Evolutionary conservation across 169 alveolate species (phyloP).

Genomic region (Sarcocystis neurona): DNA sequence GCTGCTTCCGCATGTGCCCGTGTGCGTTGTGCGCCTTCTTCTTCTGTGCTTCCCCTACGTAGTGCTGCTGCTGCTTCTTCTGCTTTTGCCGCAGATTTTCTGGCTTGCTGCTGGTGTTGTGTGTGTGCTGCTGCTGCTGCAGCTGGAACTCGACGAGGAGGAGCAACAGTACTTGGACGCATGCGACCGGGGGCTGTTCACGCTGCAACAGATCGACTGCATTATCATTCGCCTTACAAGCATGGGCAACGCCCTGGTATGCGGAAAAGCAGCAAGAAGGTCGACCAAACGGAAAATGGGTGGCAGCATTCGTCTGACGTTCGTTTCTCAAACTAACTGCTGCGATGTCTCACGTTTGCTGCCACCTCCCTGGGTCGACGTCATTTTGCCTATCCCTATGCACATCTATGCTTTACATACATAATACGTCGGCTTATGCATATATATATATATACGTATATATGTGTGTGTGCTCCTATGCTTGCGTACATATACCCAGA

Average conservation of each 20-base stretch:
- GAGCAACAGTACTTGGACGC: constrained; percentile 74
- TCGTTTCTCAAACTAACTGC: background rate
- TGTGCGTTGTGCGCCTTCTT: no score
- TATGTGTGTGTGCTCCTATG: background rate
- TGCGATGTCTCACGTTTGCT: background rate
- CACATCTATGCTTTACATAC: background rate
- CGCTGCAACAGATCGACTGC: constrained; percentile 76
- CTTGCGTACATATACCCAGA: background rate
- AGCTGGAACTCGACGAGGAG: constrained; percentile 67
- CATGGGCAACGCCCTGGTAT: constrained; percentile 73
- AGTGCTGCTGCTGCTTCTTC: no score
- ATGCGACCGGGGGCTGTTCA: constrained; percentile 80
- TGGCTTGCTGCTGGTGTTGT: no score
- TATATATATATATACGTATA: background rate
- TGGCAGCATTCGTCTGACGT: no score
- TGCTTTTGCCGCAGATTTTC: no score
- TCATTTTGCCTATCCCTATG: background rate
- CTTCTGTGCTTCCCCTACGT: no score
- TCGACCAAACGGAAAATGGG: no score
- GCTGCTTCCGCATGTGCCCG: no score
- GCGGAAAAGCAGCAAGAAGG: no score
- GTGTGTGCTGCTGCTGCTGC: no score
- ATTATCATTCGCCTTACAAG: constrained; percentile 75
- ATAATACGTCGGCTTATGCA: background rate
- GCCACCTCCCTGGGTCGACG: background rate